These are phyloP conservation scores for Ganoderma resinaceum DNA, from an alignment of 1,284 basidiomycete genomes.

Conservation along the genomic window DNA sequence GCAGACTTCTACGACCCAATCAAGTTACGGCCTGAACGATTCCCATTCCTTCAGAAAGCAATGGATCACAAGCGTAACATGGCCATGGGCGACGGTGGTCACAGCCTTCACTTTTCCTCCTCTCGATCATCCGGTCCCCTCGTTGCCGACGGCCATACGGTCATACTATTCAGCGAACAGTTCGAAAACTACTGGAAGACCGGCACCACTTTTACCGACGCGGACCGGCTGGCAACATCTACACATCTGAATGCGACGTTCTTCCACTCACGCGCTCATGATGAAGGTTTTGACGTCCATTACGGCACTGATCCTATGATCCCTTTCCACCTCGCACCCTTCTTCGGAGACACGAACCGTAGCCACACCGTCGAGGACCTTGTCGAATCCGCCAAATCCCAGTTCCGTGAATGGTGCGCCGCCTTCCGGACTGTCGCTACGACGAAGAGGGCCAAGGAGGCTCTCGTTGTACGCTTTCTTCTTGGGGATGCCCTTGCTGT, in stretches of 20 bases:
- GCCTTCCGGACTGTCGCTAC: conserved; percentile 36
- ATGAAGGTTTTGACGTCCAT: conserved; percentile 52
- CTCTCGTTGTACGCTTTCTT: conserved; percentile 43
- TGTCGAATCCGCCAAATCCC: conserved; percentile 36
- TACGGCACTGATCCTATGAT: conserved; percentile 54
- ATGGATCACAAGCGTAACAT: conserved; percentile 13
- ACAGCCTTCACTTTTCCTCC: background rate
- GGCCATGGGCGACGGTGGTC: background rate
- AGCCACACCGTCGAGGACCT: conserved; percentile 32
- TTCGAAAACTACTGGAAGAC: conserved; percentile 48
- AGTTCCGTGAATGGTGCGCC: conserved; percentile 48
- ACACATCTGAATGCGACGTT: conserved; percentile 56
- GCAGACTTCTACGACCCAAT: conserved; percentile 24
- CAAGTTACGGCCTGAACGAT: conserved; percentile 5
- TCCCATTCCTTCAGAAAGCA: conserved; percentile 27
- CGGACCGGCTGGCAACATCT: conserved; percentile 36
- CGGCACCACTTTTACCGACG: conserved; percentile 47
- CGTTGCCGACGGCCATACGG: background rate
- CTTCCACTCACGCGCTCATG: conserved; percentile 49
- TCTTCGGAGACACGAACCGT: conserved; percentile 38
- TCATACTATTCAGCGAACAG: background rate
- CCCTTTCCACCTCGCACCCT: conserved; percentile 54
- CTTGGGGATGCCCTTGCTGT: conserved; percentile 45
- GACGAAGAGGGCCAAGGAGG: background rate
- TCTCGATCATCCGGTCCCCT: background rate